Conservation (phyloP, 352 stramenopile genomes). For the Globisporangium camurandrum region DNA sequence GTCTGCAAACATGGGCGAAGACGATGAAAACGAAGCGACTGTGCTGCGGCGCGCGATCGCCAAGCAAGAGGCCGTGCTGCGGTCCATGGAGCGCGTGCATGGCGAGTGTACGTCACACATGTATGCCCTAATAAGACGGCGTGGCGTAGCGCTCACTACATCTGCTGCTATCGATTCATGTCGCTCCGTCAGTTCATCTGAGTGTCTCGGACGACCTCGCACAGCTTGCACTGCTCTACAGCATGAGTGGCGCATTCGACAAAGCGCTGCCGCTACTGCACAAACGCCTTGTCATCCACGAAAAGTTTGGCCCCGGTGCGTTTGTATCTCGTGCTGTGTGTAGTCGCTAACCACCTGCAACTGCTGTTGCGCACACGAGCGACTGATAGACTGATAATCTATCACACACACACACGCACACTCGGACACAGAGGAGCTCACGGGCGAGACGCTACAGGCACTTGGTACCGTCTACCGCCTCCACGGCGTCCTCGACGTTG, state of each 20-base stretch:
- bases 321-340: not conserved
- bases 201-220: conserved; percentile 55
- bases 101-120: conserved; percentile 34
- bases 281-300: conserved; percentile 73
- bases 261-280: conserved; percentile 64
- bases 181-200: conserved; percentile 26
- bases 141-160: not conserved
- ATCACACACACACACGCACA: not conserved
- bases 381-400: not conserved
- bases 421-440: conserved; percentile 41
- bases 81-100: conserved; percentile 30
- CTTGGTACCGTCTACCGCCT: conserved; percentile 67
- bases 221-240: conserved; percentile 59
- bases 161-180: not conserved
- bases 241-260: conserved; percentile 59
- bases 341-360: too few relatives aligned
- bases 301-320: conserved; percentile 62
- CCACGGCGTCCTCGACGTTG: conserved; percentile 35
- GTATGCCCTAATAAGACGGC: too few relatives aligned
- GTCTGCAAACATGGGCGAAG: conserved; percentile 3
- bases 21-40: conserved; percentile 15
- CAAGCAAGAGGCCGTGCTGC: conserved; percentile 39
- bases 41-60: conserved; percentile 37
- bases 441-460: conserved; percentile 55
- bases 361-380: not conserved